A percentile compares a stretch with the other conserved stretches of the same genome.
phyloP scores from a whole-genome alignment of 129 eudicot genomes.

The Helianthus tuberosus region DNA sequence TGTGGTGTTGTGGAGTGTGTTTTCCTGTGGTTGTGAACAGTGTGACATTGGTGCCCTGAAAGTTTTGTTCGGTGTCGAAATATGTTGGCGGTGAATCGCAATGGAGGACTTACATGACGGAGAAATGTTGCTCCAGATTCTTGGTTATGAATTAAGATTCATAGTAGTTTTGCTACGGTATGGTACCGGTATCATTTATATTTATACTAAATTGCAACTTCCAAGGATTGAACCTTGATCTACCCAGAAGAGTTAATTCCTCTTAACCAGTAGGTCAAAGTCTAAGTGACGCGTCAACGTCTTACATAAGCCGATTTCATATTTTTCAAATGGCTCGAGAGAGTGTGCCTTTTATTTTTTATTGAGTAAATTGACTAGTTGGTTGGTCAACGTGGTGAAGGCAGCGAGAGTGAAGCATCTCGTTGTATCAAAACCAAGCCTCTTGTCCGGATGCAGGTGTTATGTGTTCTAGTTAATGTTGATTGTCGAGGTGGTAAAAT shows the following conservation, averaged over 20 bases:
- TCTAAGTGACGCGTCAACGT: too few species aligned
- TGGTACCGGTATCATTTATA: too few species aligned
- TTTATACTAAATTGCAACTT: too few species aligned
- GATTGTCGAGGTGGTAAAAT: not conserved
- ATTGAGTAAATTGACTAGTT: conserved; percentile 73
- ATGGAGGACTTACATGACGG: not conserved
- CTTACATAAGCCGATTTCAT: too few species aligned
- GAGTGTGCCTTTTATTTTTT: conserved; percentile 32
- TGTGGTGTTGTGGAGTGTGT: conserved; percentile 7
- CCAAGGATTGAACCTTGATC: too few species aligned
- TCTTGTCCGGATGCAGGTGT: conserved; percentile 79
- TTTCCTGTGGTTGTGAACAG: conserved; percentile 1
- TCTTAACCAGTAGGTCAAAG: too few species aligned
- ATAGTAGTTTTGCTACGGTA: too few species aligned
- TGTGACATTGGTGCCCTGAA: conserved; percentile 21
- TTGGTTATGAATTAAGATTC: too few species aligned
- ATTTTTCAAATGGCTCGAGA: not conserved
- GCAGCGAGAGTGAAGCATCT: conserved; percentile 76
- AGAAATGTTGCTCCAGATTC: too few species aligned
- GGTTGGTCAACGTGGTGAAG: conserved; percentile 76
- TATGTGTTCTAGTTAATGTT: conserved; percentile 39
- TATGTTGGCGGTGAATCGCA: not conserved
- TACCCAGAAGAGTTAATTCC: too few species aligned
- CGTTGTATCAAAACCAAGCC: conserved; percentile 72
- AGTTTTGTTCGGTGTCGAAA: not conserved